Base-by-base conservation (phyloP, 768 basidiomycete species). In the Mycena galopus region DNA sequence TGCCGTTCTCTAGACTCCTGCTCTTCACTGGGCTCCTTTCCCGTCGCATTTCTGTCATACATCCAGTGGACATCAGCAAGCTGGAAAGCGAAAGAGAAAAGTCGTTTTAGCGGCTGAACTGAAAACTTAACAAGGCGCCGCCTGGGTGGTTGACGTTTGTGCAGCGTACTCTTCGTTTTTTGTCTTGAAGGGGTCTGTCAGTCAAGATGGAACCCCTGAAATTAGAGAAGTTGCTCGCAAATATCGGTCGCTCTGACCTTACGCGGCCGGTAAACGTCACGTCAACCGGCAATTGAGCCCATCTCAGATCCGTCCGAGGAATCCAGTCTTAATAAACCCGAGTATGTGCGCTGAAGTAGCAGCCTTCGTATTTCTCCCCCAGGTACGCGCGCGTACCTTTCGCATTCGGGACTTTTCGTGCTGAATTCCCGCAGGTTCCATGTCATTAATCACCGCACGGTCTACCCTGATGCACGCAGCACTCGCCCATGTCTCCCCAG, bases 401-500 rank as follows among this genome's bases (percentile, higher is more conserved):
- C 8, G n/a, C 14, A 17, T 17, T 16, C n/a, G 25, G 17, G 8
- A 9, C 47, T 55, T 60, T 44, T 35, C 23, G 62, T 56, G 9
- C 3, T n/a, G 16, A 23, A 17, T 76, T 67, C 32, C 10, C 19
- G 30, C 60, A 62, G 60, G 79, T 67, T 62, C 69, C 56, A 81
- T 78, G 78, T 59, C 77, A 23, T 37, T 88, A 64, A 79, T 70
- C 64, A 83, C 81, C 1, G 84, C 87, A 37, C 85, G 83, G 68
- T 84, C 84, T 0, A 81, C 83, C 6, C 85, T 91, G 58, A 82
- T 86, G 73, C 89, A 91, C 70, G 85, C 90, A 21, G 78, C 86
- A 63, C 87, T 91, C 71, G 87, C 89, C 21, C 74, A 82, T 67
- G 67, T 87, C 27, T 88, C 89, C 44, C 84, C 84, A 11, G 80